Percentiles rank a stretch among this genome's conserved stretches.
phyloP scores from a whole-genome alignment of 345 rosid genomes.

The Lepidium didymum region DNA sequence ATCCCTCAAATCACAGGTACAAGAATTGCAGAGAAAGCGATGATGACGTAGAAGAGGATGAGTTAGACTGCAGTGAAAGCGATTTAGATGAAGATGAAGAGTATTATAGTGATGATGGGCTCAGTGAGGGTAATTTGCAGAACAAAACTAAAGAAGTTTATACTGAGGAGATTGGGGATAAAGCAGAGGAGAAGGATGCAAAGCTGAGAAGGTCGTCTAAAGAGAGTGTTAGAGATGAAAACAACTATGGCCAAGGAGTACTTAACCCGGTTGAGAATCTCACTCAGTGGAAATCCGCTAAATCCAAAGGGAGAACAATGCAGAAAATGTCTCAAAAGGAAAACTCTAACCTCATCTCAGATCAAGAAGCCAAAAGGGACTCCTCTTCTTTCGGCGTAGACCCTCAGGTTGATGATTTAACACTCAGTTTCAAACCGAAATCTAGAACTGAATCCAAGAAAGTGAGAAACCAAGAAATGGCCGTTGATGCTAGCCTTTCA shows the following conservation, averaged over 20 bases:
- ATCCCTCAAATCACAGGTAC: constrained; percentile 61
- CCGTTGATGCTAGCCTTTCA: constrained; percentile 88
- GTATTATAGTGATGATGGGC: constrained; percentile 28
- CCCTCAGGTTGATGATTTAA: constrained; percentile 25
- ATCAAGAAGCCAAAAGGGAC: constrained; percentile 25
- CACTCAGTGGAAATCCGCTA: constrained; percentile 85
- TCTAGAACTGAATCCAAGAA: constrained; percentile 33
- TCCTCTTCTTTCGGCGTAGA: constrained; percentile 32
- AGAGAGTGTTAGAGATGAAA: constrained; percentile 40
- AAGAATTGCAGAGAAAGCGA: constrained; percentile 66
- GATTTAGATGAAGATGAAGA: constrained; percentile 41
- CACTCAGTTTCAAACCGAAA: constrained; percentile 39
- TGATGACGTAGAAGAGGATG: constrained; percentile 42
- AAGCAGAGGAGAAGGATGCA: constrained; percentile 21
- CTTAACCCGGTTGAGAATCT: constrained; percentile 87
- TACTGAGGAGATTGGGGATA: constrained; percentile 14
- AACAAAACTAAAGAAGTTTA: background rate
- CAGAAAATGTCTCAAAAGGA: constrained; percentile 56
- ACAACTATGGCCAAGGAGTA: constrained; percentile 50
- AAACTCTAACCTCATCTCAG: constrained; percentile 36
- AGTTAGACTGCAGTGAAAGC: constrained; percentile 28
- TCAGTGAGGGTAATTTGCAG: constrained; percentile 25
- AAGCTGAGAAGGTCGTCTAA: constrained; percentile 20
- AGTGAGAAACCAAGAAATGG: constrained; percentile 35
- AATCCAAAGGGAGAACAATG: constrained; percentile 40